phyloP scores from a whole-genome alignment of 2,329 filamentous ascomycete species.

The Calonectria pauciramosa region DNA sequence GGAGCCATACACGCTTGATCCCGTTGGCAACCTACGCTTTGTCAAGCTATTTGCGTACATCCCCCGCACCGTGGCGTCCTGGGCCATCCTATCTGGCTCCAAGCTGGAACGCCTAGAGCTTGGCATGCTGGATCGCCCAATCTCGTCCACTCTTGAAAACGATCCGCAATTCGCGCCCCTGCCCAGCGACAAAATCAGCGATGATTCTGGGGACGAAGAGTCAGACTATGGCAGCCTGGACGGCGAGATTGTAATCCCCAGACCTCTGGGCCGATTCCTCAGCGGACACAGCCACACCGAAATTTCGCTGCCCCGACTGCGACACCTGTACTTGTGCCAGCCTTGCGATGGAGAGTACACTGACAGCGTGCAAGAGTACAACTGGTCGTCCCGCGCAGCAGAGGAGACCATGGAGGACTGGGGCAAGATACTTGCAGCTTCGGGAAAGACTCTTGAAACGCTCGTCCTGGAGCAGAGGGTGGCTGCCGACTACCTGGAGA shows the following conservation, averaged over 20 bases:
- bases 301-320: background rate
- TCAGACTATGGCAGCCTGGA: background rate
- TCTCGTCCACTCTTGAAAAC: background rate
- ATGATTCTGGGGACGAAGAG: background rate
- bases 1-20: background rate
- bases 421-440: background rate
- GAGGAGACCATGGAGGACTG: background rate
- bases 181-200: background rate
- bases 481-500: background rate
- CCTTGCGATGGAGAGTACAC: background rate
- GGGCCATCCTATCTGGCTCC: slow-evolving; percentile 9
- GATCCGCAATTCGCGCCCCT: background rate
- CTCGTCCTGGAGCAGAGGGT: background rate
- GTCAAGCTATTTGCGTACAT: slow-evolving; percentile 29
- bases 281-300: background rate
- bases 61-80: slow-evolving; percentile 19
- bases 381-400: background rate
- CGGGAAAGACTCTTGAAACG: background rate
- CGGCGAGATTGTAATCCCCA: background rate
- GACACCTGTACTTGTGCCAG: background rate
- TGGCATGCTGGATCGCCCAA: slow-evolving; percentile 30
- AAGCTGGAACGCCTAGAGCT: slow-evolving; percentile 32
- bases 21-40: slow-evolving; percentile 13
- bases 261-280: background rate
- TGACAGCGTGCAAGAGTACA: background rate